Evolutionary conservation across 345 rosid species (phyloP).

Genomic region (Erucastrum elatum): DNA sequence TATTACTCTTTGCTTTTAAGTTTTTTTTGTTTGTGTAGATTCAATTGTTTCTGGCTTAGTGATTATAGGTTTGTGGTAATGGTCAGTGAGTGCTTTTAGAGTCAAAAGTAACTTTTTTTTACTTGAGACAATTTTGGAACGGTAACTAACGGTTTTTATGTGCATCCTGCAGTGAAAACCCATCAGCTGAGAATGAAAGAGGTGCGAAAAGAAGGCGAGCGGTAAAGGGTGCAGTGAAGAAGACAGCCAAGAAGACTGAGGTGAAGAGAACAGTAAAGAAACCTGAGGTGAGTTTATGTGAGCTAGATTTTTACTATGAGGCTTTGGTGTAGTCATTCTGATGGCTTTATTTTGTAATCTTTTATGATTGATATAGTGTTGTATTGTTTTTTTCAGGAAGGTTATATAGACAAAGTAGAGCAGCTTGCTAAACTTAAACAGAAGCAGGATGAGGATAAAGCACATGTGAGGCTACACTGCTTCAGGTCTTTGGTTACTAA

Average conservation of each 20-base stretch:
- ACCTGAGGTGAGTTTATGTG: conserved; percentile 5
- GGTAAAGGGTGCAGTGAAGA: neutral
- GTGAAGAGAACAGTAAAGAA: neutral
- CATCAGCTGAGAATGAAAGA: too few species aligned
- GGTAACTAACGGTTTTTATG: too few species aligned
- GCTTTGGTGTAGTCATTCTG: neutral
- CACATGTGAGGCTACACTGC: conserved; percentile 61
- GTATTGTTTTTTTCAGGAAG: conserved; percentile 46
- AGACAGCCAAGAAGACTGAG: conserved; percentile 14
- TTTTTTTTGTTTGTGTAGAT: too few species aligned
- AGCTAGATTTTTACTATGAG: neutral
- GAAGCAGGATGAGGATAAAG: conserved; percentile 82
- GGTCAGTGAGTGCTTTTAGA: too few species aligned
- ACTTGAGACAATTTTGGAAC: too few species aligned
- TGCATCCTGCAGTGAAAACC: too few species aligned
- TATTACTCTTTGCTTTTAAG: neutral
- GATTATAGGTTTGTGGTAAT: too few species aligned
- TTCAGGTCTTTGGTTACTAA: conserved; percentile 51
- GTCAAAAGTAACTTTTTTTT: too few species aligned
- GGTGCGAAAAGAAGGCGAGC: too few species aligned
- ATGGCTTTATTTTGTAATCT: neutral
- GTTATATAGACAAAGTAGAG: conserved; percentile 56
- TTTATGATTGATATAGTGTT: neutral
- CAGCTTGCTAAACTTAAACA: conserved; percentile 64
- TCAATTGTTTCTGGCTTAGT: too few species aligned